Base-by-base conservation (phyloP, 2,329 filamentous ascomycete species). In the Pseudovirgaria hyperparasitica region DNA sequence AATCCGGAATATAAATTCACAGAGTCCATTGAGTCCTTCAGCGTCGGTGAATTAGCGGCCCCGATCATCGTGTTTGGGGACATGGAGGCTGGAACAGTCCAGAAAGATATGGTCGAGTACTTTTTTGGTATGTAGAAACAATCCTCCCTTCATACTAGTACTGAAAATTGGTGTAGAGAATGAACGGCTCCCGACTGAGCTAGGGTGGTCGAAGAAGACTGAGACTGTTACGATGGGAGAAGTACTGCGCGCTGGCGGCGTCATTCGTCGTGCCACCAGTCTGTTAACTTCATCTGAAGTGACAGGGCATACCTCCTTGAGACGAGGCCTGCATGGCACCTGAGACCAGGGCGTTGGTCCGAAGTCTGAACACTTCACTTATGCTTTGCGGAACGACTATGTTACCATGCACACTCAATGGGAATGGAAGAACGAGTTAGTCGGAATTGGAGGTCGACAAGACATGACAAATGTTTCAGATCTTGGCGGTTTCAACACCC, bases 1-100 rank as follows among this genome's bases (percentile, higher is more conserved):
- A 70, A 70, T 36, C 63, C 65, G 0, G 51, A 49, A 0, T 70
- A 65, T 38, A 55, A 40, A 0, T 62, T 70, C 47, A 60, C 57
- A 0, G 33, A 45, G 0, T 44, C 39, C 0, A 57, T 46, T 0
- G 56, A 64, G 31, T 30, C 45, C 6, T 69, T 69, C 33, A 64
- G 58, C 31, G 40, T 63, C 2, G 66, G 66, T 5, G 66, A 70
- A 46, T 38, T 65, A 1, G 53, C 58, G 4, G 65, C 64, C 3
- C 61, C 60, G 1, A 50, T 70, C n/a, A 47, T 67, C 10, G 57
- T 52, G 0, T 62, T 70, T 25, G 66, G 67, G 1, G 55, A 67
- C 36, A 42, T 55, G 4, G 31, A 44, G 0, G 25, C 42, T 1
- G 54, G 45, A 0, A 62, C 51, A 0, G 64, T 63, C 3, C 43